phyloP scores from a whole-genome alignment of 164 flowering plant species.

The Santalum album region DNA sequence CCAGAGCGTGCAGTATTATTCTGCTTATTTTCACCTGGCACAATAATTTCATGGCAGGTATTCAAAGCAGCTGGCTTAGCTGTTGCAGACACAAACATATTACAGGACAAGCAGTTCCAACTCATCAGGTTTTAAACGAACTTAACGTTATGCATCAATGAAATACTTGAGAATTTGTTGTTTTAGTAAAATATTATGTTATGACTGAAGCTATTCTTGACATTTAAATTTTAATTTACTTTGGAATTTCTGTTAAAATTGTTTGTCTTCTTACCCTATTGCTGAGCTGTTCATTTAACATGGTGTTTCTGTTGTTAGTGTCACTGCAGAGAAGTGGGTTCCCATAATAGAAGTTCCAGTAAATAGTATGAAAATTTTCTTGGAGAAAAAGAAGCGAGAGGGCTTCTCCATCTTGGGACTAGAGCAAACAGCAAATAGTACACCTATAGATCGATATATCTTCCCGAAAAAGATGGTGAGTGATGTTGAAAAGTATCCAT shows the following conservation, averaged over 20 bases:
- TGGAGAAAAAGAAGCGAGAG: conserved; percentile 76
- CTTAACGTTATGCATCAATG: too few species aligned
- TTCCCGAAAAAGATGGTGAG: conserved; percentile 73
- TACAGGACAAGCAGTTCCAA: conserved; percentile 90
- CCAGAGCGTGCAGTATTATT: background rate
- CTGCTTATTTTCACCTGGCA: conserved; percentile 3
- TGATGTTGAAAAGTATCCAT: too few species aligned
- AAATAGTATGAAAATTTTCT: conserved; percentile 49
- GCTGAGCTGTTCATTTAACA: too few species aligned
- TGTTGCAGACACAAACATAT: conserved; percentile 55
- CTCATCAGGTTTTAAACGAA: conserved; percentile 76
- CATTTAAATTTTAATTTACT: too few species aligned
- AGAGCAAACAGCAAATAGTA: conserved; percentile 96
- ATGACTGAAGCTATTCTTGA: too few species aligned
- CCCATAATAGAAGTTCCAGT: conserved; percentile 85
- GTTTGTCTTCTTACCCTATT: background rate
- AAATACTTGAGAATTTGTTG: too few species aligned
- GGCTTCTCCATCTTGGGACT: conserved; percentile 86
- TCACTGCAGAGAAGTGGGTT: conserved; percentile 98
- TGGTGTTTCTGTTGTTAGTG: conserved; percentile 42
- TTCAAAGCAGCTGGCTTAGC: conserved; percentile 76
- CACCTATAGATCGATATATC: conserved; percentile 59
- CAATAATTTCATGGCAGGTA: conserved; percentile 34
- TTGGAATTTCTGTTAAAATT: background rate
- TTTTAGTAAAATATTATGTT: too few species aligned